Evolutionary conservation across 2,329 filamentous ascomycete species (phyloP), one percentile per base, ranked within the genome.

Genomic region (Ceratocystis huliohia): DNA sequence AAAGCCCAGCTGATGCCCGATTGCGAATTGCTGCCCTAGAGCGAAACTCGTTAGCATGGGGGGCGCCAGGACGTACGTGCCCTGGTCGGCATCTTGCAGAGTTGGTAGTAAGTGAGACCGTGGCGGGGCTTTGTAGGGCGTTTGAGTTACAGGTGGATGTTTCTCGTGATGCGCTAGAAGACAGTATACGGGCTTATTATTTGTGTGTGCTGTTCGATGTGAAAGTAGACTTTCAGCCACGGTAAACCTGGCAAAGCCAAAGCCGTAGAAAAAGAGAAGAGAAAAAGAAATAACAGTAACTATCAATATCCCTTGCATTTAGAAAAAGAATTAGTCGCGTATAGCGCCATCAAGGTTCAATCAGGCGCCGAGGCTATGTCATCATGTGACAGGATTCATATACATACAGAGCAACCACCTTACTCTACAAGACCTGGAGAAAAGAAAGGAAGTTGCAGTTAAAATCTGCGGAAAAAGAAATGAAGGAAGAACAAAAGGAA

Each of bases 1-100:
- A 69, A 64, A 61, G 57, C 1, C 69, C 69, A 1, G 73, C 72
- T 8, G 73, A 73, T 0, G 62, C 66, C 0, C 74, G 46, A 17
- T 17, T 37, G 75, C 30, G 70, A 67, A 13, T 82, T 82, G 77
- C 64, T 13, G 46, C 20, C 17, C 53, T 64, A 37, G 79, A 82
- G 17, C 74, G 79, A 15, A 75, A 73, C 62, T 82, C 77, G 67
- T 73, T 84, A 5, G 79, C 75, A 5, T 84, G 80, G 79, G 81
- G 81, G 2, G 80, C 80, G 1, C 80, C 81, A 2, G 75, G 77
- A 2, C 75, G 80, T 44, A 78, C 76, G 0, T 83, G 81, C 66
- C 81, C 81, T 0, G 81, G 81, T 0, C 72, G 78, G 2, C 75
- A 81, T 53, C 72, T 83, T 10, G 81, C 80, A 0, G 80, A 83